Base-by-base conservation (phyloP, 805 yeast genomes). In the Starmerella lactis-condensi region DNA sequence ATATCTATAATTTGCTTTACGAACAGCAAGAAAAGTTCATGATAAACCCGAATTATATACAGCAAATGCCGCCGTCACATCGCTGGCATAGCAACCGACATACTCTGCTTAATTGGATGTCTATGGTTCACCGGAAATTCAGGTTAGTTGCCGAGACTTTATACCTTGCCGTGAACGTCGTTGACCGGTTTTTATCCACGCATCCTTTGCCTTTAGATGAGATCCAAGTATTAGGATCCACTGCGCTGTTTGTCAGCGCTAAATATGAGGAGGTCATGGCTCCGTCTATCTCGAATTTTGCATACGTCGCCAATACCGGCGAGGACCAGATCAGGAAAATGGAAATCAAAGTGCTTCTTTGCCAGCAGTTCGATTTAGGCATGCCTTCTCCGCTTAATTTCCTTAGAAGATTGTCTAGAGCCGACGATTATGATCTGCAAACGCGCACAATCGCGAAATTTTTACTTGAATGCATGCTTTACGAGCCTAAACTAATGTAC, bases 381-480 rank as follows among this genome's bases (percentile, higher is more conserved):
- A 76, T 75, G 51, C 92, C 94, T 23, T 78, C 75, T 50, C 93
- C 93, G 30, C 71, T 81, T 74, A 79, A 79, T 54, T 83, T 82
- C 48, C 58, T 82, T 47, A 66, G 93, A 49, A 65, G 93, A 49
- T 75, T 81, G 26, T 77, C 93, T 22, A 79, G 77, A 48, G 93
- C 93, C 27, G 94, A 82, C 53, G 78, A 75, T 47, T 82, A 81
- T 53, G 89, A 81, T 51, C 71, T 75, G 32, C 75, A 71, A 47
- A 68, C 82, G 25, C 68, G 93, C 54, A 76, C 91, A 6, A 60
- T 78, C 39, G 93, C 89, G 17, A 82, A 82, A 51, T 81, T 77
- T 52, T 56, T 83, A 30, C 53, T 83, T 36, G 94, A 83, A 49
- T 69, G 76, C 29, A 64, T 82, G 17, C 62, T 73, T 22, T 70